A percentile compares a stretch with the other conserved stretches of the same genome.
These are phyloP conservation scores for Ambrosia artemisiifolia DNA, from an alignment of 129 eudicot genomes.

Conservation along the genomic window DNA sequence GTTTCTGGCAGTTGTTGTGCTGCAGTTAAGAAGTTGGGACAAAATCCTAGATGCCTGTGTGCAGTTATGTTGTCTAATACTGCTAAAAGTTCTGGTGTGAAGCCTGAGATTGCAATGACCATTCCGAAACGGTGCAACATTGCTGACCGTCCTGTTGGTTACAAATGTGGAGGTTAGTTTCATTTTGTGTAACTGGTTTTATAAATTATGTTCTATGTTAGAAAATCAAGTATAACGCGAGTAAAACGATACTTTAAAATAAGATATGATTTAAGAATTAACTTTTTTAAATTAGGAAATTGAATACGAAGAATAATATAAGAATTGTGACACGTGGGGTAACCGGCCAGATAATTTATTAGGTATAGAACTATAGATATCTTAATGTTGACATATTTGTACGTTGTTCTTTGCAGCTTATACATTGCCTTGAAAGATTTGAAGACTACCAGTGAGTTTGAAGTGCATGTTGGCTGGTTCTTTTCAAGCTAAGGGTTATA, in stretches of 20 bases:
- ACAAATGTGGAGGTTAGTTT: conserved; percentile 69
- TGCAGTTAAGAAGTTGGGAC: conserved; percentile 62
- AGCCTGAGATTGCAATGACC: conserved; percentile 60
- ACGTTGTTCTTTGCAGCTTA: conserved; percentile 58
- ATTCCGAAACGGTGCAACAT: conserved; percentile 93
- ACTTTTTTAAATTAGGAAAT: too few relatives aligned
- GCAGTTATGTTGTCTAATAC: conserved; percentile 88
- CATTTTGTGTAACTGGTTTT: not conserved
- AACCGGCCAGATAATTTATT: too few relatives aligned
- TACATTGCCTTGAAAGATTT: conserved; percentile 67
- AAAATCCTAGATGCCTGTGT: conserved; percentile 78
- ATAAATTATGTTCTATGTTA: not conserved
- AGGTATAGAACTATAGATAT: too few relatives aligned
- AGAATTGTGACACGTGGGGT: too few relatives aligned
- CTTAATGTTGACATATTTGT: not conserved
- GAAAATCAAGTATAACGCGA: too few relatives aligned
- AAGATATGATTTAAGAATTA: too few relatives aligned
- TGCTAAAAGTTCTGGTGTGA: conserved; percentile 64
- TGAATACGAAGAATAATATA: too few relatives aligned
- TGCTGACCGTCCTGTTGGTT: conserved; percentile 80
- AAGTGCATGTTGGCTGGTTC: conserved; percentile 23
- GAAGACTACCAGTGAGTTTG: conserved; percentile 28
- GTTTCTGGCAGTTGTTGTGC: conserved; percentile 60
- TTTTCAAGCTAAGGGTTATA: conserved; percentile 19
- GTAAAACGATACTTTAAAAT: too few relatives aligned